These are phyloP conservation scores for Penicillium silybi DNA, from an alignment of 495 filamentous ascomycete species.

Conservation along the genomic window DNA sequence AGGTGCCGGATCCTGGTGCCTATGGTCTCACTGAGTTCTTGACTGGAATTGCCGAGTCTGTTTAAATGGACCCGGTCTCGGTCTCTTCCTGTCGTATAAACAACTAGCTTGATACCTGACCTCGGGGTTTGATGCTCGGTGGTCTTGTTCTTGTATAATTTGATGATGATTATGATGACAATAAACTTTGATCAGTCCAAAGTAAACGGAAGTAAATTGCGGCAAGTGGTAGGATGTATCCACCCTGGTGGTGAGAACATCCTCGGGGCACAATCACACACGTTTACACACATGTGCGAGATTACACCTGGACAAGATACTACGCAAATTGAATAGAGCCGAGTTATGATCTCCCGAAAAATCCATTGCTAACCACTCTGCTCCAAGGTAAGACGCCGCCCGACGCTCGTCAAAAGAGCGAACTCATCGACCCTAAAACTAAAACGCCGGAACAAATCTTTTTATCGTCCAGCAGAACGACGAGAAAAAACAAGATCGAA, in stretches of 20 bases:
- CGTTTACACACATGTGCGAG: neutral
- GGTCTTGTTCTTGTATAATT: constrained; percentile 22
- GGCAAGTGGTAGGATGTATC: neutral
- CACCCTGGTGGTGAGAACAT: neutral
- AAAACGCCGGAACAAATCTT: constrained; percentile 19
- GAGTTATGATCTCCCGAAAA: constrained; percentile 1
- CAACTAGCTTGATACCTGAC: constrained; percentile 9
- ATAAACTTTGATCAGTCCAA: neutral
- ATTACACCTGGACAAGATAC: neutral
- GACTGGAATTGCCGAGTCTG: constrained; percentile 63
- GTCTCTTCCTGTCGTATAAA: constrained; percentile 5
- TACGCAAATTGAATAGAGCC: neutral
- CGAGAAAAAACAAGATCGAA: neutral
- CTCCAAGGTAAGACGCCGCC: constrained; percentile 18
- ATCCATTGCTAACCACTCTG: constrained; percentile 19
- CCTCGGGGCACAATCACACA: neutral
- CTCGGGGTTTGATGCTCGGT: neutral
- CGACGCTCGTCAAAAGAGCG: constrained; percentile 11
- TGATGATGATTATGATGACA: constrained; percentile 24
- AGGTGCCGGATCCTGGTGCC: constrained; percentile 90
- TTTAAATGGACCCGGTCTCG: constrained; percentile 4
- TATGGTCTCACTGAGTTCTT: constrained; percentile 80
- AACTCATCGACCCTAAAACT: constrained; percentile 9
- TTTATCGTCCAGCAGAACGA: constrained; percentile 8
- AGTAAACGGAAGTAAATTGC: neutral